phyloP scores from a whole-genome alignment of 805 yeast species.

The Lipomyces lipofer region DNA sequence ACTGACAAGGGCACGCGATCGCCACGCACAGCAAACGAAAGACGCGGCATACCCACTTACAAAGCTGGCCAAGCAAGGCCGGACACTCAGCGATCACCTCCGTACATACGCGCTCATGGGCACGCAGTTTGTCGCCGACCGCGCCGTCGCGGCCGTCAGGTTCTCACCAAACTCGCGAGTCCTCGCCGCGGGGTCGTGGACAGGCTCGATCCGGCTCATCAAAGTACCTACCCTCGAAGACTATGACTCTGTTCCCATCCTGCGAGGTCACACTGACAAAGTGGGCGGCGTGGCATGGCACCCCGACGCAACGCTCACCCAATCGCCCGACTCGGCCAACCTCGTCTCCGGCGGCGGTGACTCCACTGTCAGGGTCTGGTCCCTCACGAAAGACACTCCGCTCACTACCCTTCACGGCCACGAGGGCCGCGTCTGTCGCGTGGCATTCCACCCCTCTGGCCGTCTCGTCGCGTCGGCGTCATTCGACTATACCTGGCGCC shows the following conservation, averaged over 20 bases:
- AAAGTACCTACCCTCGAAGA: slow-evolving; percentile 44
- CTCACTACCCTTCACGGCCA: slow-evolving; percentile 46
- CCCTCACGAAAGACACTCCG: slow-evolving; percentile 33
- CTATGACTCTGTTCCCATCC: slow-evolving; percentile 28
- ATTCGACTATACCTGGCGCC: slow-evolving; percentile 81
- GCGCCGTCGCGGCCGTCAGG: slow-evolving; percentile 66
- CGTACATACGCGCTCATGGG: slow-evolving; percentile 52
- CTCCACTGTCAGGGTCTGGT: slow-evolving; percentile 44
- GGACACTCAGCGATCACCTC: slow-evolving; percentile 44
- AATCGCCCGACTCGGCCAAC: slow-evolving; percentile 26
- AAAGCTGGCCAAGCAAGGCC: slow-evolving; percentile 49
- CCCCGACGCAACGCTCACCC: slow-evolving; percentile 35
- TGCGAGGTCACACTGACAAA: slow-evolving; percentile 62
- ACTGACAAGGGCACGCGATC: slow-evolving; percentile 36
- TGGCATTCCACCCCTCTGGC: slow-evolving; percentile 67
- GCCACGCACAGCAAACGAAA: slow-evolving; percentile 11
- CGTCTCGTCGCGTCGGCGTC: slow-evolving; percentile 66
- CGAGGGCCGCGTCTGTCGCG: slow-evolving; percentile 57
- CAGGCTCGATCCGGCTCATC: slow-evolving; percentile 64
- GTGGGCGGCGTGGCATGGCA: slow-evolving; percentile 72
- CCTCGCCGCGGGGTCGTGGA: slow-evolving; percentile 80
- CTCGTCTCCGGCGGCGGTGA: slow-evolving; percentile 53
- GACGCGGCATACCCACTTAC: slow-evolving; percentile 43
- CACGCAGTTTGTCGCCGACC: slow-evolving; percentile 65
- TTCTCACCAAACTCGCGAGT: slow-evolving; percentile 44